phyloP scores from a whole-genome alignment of 768 basidiomycete genomes.

The Termitomyces sp. region DNA sequence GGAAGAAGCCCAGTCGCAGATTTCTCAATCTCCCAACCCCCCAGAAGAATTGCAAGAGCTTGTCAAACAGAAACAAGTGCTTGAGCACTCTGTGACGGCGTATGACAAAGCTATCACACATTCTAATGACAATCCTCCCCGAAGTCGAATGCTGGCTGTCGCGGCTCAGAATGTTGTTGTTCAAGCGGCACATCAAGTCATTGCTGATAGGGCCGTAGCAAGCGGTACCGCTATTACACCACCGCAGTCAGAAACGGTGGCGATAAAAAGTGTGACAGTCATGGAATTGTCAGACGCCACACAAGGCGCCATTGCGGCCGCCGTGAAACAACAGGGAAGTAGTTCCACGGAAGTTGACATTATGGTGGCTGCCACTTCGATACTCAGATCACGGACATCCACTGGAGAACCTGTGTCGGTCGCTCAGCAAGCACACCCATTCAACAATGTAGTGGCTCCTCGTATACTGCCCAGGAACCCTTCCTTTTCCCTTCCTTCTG shows the following conservation, averaged over 20 bases:
- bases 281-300: conserved; percentile 47
- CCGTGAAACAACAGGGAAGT: conserved; percentile 71
- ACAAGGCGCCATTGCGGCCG: conserved; percentile 70
- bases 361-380: conserved; percentile 60
- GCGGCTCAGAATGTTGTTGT: conserved; percentile 81
- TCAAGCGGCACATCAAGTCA: conserved; percentile 68
- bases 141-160: conserved; percentile 56
- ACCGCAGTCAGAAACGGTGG: conserved; percentile 31
- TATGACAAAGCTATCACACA: conserved; percentile 56
- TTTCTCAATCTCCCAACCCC: conserved; percentile 32
- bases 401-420: conserved; percentile 15
- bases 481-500: conserved; percentile 27
- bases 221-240: conserved; percentile 27
- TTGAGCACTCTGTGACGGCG: conserved; percentile 64
- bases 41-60: conserved; percentile 60
- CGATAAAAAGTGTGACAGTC: conserved; percentile 45
- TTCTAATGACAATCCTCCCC: conserved; percentile 44
- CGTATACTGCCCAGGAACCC: conserved; percentile 17
- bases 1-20: conserved; percentile 64
- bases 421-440: conserved; percentile 14
- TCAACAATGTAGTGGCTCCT: conserved; percentile 15
- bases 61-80: conserved; percentile 76
- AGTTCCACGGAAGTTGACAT: conserved; percentile 77
- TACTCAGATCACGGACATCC: conserved; percentile 38
- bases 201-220: conserved; percentile 40